phyloP scores from a whole-genome alignment of 371 early-diverging fungal species.

The Mortierella sp. region DNA sequence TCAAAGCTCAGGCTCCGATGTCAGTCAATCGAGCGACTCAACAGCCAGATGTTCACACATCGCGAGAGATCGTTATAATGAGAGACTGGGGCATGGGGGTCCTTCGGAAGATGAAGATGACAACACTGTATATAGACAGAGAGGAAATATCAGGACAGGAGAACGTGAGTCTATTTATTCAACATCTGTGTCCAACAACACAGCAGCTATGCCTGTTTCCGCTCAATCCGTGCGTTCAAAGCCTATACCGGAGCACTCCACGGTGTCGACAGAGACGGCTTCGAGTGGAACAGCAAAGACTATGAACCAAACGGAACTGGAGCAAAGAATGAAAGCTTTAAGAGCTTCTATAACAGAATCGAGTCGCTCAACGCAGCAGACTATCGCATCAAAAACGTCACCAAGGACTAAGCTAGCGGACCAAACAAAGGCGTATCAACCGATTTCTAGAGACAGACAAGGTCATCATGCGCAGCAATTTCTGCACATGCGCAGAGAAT shows the following conservation, averaged over 20 bases:
- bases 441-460: neutral
- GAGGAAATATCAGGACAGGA: conserved; percentile 2
- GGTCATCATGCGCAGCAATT: neutral
- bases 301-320: conserved; percentile 7
- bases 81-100: neutral
- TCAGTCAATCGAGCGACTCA: neutral
- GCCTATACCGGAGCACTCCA: neutral
- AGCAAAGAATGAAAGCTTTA: conserved; percentile 6
- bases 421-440: neutral
- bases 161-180: conserved; percentile 8
- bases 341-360: conserved; percentile 1
- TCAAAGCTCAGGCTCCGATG: neutral
- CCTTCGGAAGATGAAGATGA: neutral
- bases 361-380: neutral
- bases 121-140: neutral
- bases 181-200: neutral
- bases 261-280: neutral
- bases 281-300: neutral
- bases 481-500: conserved; percentile 3
- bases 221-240: neutral
- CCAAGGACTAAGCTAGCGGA: neutral
- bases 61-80: neutral
- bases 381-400: neutral
- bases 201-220: neutral
- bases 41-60: neutral